Evolutionary conservation across 2,329 filamentous ascomycete species (phyloP), one percentile per base, ranked within the genome.

Genomic region (Colletotrichum sp.): DNA sequence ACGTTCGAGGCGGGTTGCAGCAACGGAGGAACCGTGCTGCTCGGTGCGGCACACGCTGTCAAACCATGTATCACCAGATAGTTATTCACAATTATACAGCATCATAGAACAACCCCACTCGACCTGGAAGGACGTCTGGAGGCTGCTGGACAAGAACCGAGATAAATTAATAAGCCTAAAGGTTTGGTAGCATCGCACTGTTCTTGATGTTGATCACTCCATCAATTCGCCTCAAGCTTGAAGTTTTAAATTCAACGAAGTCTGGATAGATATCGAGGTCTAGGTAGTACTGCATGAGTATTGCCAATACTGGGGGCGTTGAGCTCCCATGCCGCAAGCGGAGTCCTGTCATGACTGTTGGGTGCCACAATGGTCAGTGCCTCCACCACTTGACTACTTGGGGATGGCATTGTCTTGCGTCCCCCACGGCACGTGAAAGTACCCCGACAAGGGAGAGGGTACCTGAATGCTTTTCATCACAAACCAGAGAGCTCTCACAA

Each of bases 81-180:
- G 60, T 52, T 24, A 57, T 63, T 74, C 18, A 71, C 16, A 6
- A 67, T 55, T 28, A 59, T 24, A 52, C 26, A 60, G 68, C 60
- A 48, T 67, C 18, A 64, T 71, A 74, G 72, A 71, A 65, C 28
- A 65, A 74, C 67, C 71, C 72, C 60, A 43, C 67, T 74, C 72
- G 72, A 71, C 34, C 67, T 71, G 26, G 36, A 21, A 26, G 32
- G 67, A 57, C 43, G 59, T 34, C 59, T 74, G 26, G 60, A 39
- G 72, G 59, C 43, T 48, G 48, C 32, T 34, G 52, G 36, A 68
- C 10, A 68, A 28, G n/a, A 67, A 59, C 28, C 15, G 21, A 71
- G n/a, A 60, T 26, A n/a, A 52, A 28, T 52, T 66, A 30, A 66
- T 66, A 16, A 39, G 21, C n/a, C n/a, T 28, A 21, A 24, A 3